Base-by-base conservation (phyloP, 2,329 filamentous ascomycete species). In the Cordyceps javanica region DNA sequence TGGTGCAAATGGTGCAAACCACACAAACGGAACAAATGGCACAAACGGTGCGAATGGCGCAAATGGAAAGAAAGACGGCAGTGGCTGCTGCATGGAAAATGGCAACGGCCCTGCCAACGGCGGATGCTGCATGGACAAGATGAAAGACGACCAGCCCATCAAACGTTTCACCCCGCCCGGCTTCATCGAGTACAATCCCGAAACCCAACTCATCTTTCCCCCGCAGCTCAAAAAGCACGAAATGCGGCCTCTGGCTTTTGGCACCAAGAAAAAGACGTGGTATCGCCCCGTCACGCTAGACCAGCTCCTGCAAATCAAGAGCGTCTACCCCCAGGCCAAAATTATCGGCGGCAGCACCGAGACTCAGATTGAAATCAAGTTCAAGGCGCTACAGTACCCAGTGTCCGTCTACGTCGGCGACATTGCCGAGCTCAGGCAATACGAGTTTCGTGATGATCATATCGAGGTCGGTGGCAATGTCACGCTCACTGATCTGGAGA, bases 331-430 rank as follows among this genome's bases (percentile, higher is more conserved):
- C 0, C 85, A 87, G 26, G 91, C 93, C 5, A 99, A 97, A 72
- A 85, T 99, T 60, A 96, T 99, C 60, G 93, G 91, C 51, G 94
- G 94, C 60, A 96, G 91, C 69, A 96, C 92, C 2, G 94, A 99
- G 72, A 97, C 93, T 0, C 94, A 97, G 72, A 97, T 99, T 60
- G 94, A 99, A 73, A 89, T 95, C 75, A 97, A 96, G 73, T 97
- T 99, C 82, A 97, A 97, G 75, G 91, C 88, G 1, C 83, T 96
- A 78, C 83, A 91, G 65, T 97, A 97, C 69, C 87, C 88, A 4
- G 85, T 90, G 1, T 97, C 92, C 0, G 89, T 99, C 0, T 97
- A 88, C 63, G 89, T 97, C 10, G 92, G 93, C 11, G 94, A 99
- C 66, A 96, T 99, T 59, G 78, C 90, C 1, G 94, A 97, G 72